These are phyloP conservation scores for Diaporthe sp. DNA, from an alignment of 2,329 filamentous ascomycete genomes.

Conservation along the genomic window DNA sequence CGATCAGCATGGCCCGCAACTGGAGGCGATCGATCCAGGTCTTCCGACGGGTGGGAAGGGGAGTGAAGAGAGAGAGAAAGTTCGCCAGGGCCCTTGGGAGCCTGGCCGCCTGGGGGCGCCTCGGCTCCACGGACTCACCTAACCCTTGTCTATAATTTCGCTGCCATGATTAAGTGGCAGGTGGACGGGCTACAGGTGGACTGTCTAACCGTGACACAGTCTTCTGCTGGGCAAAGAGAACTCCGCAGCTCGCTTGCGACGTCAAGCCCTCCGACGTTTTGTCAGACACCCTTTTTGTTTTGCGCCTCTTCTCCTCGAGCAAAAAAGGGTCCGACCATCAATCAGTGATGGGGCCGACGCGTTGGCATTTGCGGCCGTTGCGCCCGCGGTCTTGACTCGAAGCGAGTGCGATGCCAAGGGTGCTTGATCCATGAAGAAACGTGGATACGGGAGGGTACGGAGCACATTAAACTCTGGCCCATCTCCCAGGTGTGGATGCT, in stretches of 20 bases:
- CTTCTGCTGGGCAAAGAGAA: background rate
- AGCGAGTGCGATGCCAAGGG: constrained; percentile 29
- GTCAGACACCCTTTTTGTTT: background rate
- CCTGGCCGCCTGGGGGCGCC: background rate
- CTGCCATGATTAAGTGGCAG: constrained; percentile 26
- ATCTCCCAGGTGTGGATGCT: constrained; percentile 16
- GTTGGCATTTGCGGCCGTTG: constrained; percentile 17
- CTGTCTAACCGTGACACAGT: constrained; percentile 16
- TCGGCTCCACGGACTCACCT: background rate
- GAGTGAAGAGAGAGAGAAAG: background rate
- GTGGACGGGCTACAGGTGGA: constrained; percentile 11
- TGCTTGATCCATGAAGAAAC: constrained; percentile 30
- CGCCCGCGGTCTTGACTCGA: constrained; percentile 7
- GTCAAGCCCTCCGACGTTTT: background rate
- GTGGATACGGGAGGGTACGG: constrained; percentile 25
- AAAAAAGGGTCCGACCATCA: constrained; percentile 1
- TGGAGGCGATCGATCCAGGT: constrained; percentile 15
- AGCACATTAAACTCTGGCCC: constrained; percentile 17
- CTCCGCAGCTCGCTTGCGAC: constrained; percentile 17
- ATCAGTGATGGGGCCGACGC: background rate
- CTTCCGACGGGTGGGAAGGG: background rate
- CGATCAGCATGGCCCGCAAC: background rate
- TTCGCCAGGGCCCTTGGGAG: constrained; percentile 1
- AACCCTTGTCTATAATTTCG: constrained; percentile 23
- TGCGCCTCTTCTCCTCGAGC: background rate